These are phyloP conservation scores for Nothopassalora personata DNA, from an alignment of 2,329 filamentous ascomycete species.

Conservation along the genomic window DNA sequence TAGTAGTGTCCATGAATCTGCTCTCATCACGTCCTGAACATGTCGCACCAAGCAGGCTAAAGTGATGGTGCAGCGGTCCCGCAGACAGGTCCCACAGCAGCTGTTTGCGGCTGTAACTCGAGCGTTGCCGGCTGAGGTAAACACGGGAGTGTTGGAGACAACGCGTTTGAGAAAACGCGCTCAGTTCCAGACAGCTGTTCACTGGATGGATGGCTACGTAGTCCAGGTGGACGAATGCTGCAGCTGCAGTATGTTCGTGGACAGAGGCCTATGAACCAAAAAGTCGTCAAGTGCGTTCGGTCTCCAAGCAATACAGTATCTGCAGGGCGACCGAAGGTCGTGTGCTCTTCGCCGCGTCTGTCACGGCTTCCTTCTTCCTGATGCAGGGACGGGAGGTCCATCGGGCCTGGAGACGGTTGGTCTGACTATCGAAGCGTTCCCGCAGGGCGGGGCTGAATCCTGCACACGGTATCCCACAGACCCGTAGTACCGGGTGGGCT, in stretches of 20 bases:
- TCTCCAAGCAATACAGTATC: neutral
- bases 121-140: neutral
- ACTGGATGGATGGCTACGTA: neutral
- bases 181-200: neutral
- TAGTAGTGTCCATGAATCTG: neutral
- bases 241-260: neutral
- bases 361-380: neutral
- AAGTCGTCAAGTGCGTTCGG: neutral
- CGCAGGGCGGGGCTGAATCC: slow-evolving; percentile 5
- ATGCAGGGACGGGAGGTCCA: neutral
- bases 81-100: slow-evolving; percentile 1
- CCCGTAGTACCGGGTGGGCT: slow-evolving; percentile 3
- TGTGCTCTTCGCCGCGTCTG: neutral
- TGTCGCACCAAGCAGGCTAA: neutral
- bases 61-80: slow-evolving; percentile 4
- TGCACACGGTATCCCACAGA: slow-evolving; percentile 1
- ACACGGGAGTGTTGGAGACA: neutral
- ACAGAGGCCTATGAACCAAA: neutral
- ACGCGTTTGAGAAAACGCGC: neutral
- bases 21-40: slow-evolving; percentile 1
- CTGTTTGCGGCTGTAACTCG: neutral
- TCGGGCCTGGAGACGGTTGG: slow-evolving; percentile 3
- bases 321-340: neutral
- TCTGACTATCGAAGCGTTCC: slow-evolving; percentile 2
- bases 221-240: neutral